Evolutionary conservation across 208 protist genomes (phyloP), one percentile per base, ranked within the genome.

Genomic region (Leishmania arabica): DNA sequence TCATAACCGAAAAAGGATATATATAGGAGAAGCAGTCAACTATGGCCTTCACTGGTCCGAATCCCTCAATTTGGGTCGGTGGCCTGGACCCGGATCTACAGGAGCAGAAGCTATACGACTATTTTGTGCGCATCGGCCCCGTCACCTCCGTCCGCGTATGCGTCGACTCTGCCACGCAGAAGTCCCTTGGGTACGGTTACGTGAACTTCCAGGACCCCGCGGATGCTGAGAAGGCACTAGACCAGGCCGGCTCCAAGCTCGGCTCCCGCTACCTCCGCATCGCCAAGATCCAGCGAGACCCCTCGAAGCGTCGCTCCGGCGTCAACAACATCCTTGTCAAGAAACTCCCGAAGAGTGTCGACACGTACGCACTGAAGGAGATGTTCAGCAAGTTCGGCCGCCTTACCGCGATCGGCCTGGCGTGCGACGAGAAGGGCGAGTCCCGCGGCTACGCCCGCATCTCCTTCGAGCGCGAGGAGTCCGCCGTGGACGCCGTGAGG

Each of bases 241-340:
- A 99, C 82, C 99, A 98, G 51, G 92, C 99, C 74, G 99, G 99
- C 91, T 93, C 93, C 6, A 91, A 89, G 81, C 98, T 99, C 60
- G 96, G 96, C 54, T 91, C 84, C 75, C 92, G 93, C 76, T 95
- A 98, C 84, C 97, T 98, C 81, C 98, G 99, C 87, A 99, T 99
- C 89, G 99, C 99, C 94, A 99, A 98, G 97, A 98, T 96, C 82
- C 98, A 99, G 90, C 96, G 99, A 79, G 99, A 99, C 89, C 99
- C 99, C 49, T 91, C 93, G 42, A 94, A 99, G 84, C 98, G 99
- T 85, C 99, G 99, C 87, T 98, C 95, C 53, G 99, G 99, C 47
- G 91, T 98, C 24, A 96, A 97, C 89, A 99, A 99, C 93, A 98
- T 99, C 68, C 99, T 99, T 87, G 99, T 99, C 82, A 99, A 99